Evolutionary conservation across 306 rosid species (phyloP).

Genomic region (Vachellia pachyceras): DNA sequence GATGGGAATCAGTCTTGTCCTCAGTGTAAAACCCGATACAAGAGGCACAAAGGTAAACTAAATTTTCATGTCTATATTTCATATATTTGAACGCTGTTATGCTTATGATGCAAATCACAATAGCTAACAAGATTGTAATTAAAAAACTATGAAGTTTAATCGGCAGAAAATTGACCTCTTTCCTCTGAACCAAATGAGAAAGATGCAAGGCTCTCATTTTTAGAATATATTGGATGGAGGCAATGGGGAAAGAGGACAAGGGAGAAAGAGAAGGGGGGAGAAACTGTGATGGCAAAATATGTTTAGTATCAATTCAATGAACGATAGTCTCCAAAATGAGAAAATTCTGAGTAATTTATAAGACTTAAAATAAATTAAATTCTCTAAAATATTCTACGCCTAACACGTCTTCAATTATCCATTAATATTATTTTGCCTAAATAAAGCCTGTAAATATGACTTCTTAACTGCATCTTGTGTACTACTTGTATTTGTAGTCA

Average conservation of each 20-base stretch:
- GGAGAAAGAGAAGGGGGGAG: too few species aligned
- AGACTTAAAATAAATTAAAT: too few species aligned
- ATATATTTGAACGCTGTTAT: constrained; percentile 19
- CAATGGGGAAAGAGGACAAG: too few species aligned
- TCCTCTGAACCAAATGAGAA: constrained; percentile 4
- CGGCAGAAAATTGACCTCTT: constrained; percentile 19
- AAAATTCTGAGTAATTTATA: background rate
- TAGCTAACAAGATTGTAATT: constrained; percentile 11
- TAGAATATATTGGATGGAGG: background rate
- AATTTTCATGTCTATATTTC: constrained; percentile 3
- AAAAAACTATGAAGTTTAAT: constrained; percentile 13
- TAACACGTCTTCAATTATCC: background rate
- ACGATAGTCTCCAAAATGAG: background rate
- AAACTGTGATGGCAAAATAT: too few species aligned
- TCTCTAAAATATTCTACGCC: background rate
- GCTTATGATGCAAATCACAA: constrained; percentile 21
- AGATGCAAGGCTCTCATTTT: constrained; percentile 23
- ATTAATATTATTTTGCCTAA: background rate
- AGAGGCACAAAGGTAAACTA: constrained; percentile 74
- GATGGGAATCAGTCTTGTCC: constrained; percentile 98
- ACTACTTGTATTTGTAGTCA: background rate
- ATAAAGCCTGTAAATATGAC: background rate
- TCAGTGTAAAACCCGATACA: constrained; percentile 91
- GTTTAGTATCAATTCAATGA: background rate
- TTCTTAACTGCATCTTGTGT: background rate